Base-by-base conservation (phyloP, 805 yeast species). In the Clavispora fructus region DNA sequence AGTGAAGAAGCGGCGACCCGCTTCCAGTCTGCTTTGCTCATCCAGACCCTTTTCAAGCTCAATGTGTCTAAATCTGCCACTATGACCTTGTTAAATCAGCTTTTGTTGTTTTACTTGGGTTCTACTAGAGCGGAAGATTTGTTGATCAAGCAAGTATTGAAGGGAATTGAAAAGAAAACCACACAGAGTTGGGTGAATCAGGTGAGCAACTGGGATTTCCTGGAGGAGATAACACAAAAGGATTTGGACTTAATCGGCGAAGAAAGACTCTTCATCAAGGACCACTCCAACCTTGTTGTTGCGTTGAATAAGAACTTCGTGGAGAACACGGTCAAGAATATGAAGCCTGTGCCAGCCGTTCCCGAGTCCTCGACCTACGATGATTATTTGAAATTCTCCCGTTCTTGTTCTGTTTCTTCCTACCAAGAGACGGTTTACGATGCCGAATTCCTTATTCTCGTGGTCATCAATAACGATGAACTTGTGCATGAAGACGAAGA, bases 191-290 rank as follows among this genome's bases (percentile, higher is more conserved):
- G 96, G 95, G 70, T 85, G n/a, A 72, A 72, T 43, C 61, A 70
- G 32, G 80, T 86, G 6, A 65, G 72, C 30, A 68, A 75, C 39
- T 87, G 95, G 95, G 90, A 85, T 43, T 75, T 83, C 42, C 58
- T 59, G 38, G 71, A 73, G 42, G 60, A 78, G 61, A 38, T 65
- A 53, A 57, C 59, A 5, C 70, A 65, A 38, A 64, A 62, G 23
- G 82, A 77, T 26, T 52, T 68, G 13, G 82, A 75, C 2, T 50
- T 74, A n/a, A 64, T 75, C 23, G 80, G 78, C 2, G 72, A 69
- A 33, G 72, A 74, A n/a, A 65, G 68, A 44, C 55, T 81, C 27
- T 69, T 80, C 44, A 69, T 72, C 42, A 71, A 73, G 53, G 67
- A 67, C 55, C 47, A 63, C 13, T 68, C 73, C 40, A 77, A 77